phyloP scores from a whole-genome alignment of 768 basidiomycete species.

The Peribolospora kevripleyi region DNA sequence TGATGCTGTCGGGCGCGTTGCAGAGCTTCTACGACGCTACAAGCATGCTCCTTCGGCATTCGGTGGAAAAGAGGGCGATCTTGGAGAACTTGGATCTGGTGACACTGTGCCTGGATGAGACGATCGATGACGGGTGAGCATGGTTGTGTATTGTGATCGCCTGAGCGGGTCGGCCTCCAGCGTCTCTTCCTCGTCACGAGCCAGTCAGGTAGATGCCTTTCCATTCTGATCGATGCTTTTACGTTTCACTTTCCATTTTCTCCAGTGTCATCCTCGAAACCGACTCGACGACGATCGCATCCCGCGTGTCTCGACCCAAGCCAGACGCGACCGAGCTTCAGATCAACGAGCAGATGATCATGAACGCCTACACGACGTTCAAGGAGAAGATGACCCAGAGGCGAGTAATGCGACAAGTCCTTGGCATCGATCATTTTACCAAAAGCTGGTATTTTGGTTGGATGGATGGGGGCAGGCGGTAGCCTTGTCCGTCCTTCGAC shows the following conservation, averaged over 20 bases:
- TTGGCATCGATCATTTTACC: neutral
- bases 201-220: neutral
- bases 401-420: neutral
- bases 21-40: constrained; percentile 65
- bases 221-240: neutral
- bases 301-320: constrained; percentile 70
- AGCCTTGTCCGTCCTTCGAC: neutral
- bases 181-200: neutral
- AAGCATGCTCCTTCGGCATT: constrained; percentile 59
- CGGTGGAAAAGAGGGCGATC: constrained; percentile 81
- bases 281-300: constrained; percentile 82
- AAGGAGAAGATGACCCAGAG: constrained; percentile 38
- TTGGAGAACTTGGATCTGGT: constrained; percentile 86
- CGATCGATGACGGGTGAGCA: constrained; percentile 85
- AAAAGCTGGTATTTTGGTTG: neutral
- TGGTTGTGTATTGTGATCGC: neutral
- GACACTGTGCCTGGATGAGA: constrained; percentile 79
- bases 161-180: neutral
- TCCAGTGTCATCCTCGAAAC: constrained; percentile 85
- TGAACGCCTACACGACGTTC: constrained; percentile 77
- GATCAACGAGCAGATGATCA: constrained; percentile 91
- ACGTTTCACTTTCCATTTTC: neutral
- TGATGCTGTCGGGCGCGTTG: constrained; percentile 76
- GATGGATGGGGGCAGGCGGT: neutral
- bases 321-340: constrained; percentile 77